Evolutionary conservation across 306 rosid genomes (phyloP), one percentile per base, ranked within the genome.

Genomic region (Pueraria montana): DNA sequence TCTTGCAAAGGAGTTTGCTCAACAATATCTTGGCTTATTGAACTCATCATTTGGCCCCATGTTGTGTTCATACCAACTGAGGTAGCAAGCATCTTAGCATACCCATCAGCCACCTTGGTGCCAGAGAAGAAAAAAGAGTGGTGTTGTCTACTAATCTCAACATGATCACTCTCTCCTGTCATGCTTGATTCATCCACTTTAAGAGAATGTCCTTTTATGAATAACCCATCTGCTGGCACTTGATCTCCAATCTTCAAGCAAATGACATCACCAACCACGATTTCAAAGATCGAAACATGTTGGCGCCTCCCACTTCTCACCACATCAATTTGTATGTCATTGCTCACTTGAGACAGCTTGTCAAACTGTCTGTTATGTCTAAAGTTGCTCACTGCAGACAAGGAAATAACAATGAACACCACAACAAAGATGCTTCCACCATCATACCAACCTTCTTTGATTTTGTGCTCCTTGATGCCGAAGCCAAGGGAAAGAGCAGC

Each of bases 1-100:
- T 13, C n/a, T 43, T 84, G 87, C 21, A 84, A 16, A 62, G 83
- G 87, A 0, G 80, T 84, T 11, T 84, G 13, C 69, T 84, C 83
- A 4, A 78, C 17, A 6, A 3, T 42, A 0, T 84, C 83, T 1
- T 52, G 46, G 71, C 76, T 84, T 4, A 84, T 72, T 0, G 83
- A 78, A 21, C 87, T 78, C 87, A 84, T 84, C 87, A 84, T 84
- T 26, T 78, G 43, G 17, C 87, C 83, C 87, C 87, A 84, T 13
- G 76, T 78, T 13, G 87, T 84, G 45, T 78, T 78, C 87, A 84
- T 84, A 3, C 87, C 87, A 5, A 84, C 87, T 2, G 83, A 84
- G 1, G 87, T 78, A 42, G 78, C 83, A 8, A 84, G 53, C 87
- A 84, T 84, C 30, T 63, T 78, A 0, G 50, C 87, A 72, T 78